These are phyloP conservation scores for Plectosphaerella cucumerina DNA, from an alignment of 2,329 filamentous ascomycete species.

Conservation along the genomic window DNA sequence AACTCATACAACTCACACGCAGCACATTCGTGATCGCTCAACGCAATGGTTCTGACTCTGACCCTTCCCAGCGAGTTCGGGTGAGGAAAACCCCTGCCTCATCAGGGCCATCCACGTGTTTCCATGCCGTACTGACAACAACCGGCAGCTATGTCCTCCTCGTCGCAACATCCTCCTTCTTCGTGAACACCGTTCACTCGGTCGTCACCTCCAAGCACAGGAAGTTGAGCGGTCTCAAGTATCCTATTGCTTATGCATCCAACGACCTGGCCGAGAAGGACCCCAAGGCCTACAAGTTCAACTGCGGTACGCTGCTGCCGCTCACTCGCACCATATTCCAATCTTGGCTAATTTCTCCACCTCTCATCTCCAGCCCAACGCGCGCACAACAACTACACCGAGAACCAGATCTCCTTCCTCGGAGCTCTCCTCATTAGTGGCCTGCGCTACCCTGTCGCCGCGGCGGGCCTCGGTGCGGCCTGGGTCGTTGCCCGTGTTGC, in stretches of 20 bases:
- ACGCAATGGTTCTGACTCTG: not conserved
- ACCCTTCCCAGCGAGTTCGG: not conserved
- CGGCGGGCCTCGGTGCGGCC: conserved; percentile 42
- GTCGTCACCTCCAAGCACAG: conserved; percentile 43
- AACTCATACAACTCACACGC: no score
- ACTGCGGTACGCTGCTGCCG: conserved; percentile 46
- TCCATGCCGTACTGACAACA: not conserved
- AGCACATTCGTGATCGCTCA: no score
- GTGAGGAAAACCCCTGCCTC: not conserved
- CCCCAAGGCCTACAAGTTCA: conserved; percentile 52
- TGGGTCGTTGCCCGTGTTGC: conserved; percentile 50
- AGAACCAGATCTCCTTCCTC: conserved; percentile 54
- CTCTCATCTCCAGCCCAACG: conserved; percentile 45
- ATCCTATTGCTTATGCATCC: conserved; percentile 54
- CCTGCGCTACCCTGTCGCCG: conserved; percentile 45
- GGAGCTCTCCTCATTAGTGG: conserved; percentile 52
- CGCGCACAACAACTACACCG: conserved; percentile 59
- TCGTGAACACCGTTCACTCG: conserved; percentile 52
- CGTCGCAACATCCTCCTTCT: conserved; percentile 51
- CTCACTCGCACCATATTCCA: not conserved
- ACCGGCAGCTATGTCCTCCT: conserved; percentile 54
- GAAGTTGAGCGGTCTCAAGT: conserved; percentile 48
- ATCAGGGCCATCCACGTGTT: not conserved
- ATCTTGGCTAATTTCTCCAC: not conserved
- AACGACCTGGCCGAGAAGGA: conserved; percentile 51